Conservation (phyloP, 768 basidiomycete genomes). For the Pleurotus ostreatus region DNA sequence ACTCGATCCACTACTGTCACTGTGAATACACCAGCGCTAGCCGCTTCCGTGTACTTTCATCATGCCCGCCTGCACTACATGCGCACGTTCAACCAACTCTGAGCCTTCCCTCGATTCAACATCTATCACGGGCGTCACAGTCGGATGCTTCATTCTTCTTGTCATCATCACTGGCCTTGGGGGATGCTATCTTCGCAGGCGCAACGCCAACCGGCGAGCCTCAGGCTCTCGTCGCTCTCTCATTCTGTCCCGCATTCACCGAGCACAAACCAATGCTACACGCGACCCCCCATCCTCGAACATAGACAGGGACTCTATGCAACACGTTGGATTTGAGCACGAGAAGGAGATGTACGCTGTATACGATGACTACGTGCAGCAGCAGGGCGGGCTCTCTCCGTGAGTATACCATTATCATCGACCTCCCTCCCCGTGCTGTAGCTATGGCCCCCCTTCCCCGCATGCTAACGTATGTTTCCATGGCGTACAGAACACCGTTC, state of each 20-base stretch:
- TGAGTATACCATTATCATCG: neutral
- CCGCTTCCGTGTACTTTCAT: neutral
- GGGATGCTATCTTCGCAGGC: neutral
- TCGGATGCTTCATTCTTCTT: neutral
- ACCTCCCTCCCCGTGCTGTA: neutral
- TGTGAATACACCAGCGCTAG: neutral
- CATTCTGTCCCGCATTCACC: neutral
- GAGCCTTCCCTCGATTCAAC: neutral
- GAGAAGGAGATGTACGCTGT: constrained; percentile 5
- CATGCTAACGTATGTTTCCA: neutral
- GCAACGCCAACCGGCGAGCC: neutral
- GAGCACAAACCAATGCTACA: too few species aligned
- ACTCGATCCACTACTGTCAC: neutral
- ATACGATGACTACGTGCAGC: neutral
- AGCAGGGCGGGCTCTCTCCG: constrained; percentile 1
- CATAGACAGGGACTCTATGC: neutral
- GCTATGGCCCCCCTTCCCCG: neutral
- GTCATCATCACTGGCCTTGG: neutral
- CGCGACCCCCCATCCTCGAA: neutral
- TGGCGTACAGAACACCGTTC: neutral
- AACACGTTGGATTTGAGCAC: neutral
- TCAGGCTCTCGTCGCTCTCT: neutral
- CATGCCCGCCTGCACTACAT: neutral
- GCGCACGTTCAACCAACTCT: neutral
- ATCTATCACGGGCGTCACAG: neutral